A percentile compares a stretch with the other conserved stretches of the same genome.
Evolutionary conservation across 225 moss, liverwort and hornwort genomes (phyloP).

Genomic region (Lunularia cruciata): DNA sequence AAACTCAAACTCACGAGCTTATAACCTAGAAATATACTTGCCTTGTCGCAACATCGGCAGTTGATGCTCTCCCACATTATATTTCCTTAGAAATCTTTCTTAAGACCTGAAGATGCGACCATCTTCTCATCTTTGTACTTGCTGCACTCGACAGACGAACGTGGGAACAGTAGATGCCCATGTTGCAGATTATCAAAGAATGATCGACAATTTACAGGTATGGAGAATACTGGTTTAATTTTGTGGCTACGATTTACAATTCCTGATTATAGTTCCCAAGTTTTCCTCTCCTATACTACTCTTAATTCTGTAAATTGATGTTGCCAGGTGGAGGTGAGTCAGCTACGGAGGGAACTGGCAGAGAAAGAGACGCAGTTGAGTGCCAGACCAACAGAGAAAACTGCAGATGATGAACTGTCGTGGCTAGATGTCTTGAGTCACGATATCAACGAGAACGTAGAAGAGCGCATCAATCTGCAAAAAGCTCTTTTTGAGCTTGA

Average conservation of each 20-base stretch:
- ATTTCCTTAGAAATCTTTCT: too few species aligned
- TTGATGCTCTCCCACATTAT: too few species aligned
- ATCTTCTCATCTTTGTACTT: not conserved
- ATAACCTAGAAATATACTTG: too few species aligned
- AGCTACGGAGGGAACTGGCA: conserved; percentile 73
- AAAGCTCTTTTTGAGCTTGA: conserved; percentile 89
- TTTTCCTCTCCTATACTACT: not conserved
- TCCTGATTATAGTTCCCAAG: not conserved
- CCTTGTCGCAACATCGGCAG: too few species aligned
- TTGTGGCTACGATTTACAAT: too few species aligned
- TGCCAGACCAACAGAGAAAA: conserved; percentile 61
- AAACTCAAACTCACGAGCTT: too few species aligned
- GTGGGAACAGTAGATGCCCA: conserved; percentile 85
- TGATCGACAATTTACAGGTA: conserved; percentile 90
- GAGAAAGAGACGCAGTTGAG: conserved; percentile 77
- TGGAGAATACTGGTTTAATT: not conserved
- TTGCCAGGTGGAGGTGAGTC: conserved; percentile 74
- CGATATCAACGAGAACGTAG: conserved; percentile 84
- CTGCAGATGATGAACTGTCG: conserved; percentile 77
- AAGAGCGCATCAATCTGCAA: conserved; percentile 83
- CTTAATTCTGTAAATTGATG: not conserved
- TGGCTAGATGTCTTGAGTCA: conserved; percentile 85
- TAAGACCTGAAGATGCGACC: not conserved
- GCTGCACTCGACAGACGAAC: conserved; percentile 58
- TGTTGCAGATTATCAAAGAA: conserved; percentile 84